Evolutionary conservation across 176 grass and related monocot species (phyloP), one percentile per base, ranked within the genome.

Genomic region (Avena atlantica): DNA sequence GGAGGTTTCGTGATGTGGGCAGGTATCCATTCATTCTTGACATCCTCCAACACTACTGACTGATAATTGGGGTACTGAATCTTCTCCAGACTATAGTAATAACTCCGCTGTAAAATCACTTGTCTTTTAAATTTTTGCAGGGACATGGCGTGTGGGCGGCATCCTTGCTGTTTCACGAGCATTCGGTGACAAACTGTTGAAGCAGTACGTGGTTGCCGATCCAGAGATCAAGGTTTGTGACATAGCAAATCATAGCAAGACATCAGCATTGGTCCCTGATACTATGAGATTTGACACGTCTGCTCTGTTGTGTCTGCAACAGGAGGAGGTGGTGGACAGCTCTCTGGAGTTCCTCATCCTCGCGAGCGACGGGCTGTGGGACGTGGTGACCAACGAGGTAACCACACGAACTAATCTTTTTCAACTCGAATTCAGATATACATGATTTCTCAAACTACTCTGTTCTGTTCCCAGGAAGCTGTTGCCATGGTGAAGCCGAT

Each of bases 1-100:
- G 95, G 95, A 79, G 95, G 95, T 11, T 97, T 97, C 79, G 95
- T 95, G 34, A 97, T 97, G 95, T 97, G 95, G 95, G 93, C 95
- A 49, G 31, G 31, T 34, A 34, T 2, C 2, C 31, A 34, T 34
- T 4, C 31, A 34, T 34, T 34, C 31, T 34, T 34, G 31, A 4
- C 31, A 3, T 34, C 31, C 31, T 34, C 29, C 29, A 31, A 31
- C 29, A 31, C 29, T 34, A 34, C 31, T 3, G 31, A 4, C 31
- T 34, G 31, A 34, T 34, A 34, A 34, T 34, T 34, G 31, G 31
- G 31, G 31, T 34, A 34, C 31, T 34, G 31, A 34, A 34, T 34
- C 31, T 34, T 34, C 31, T 34, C 31, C 31, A 34, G 31, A 34
- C 31, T 34, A 34, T 34, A 34, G 31, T 34, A 34, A 34, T 34